A percentile compares a stretch with the other conserved stretches of the same genome.
phyloP scores from a whole-genome alignment of 2,329 filamentous ascomycete species.

The Cytospora mali region DNA sequence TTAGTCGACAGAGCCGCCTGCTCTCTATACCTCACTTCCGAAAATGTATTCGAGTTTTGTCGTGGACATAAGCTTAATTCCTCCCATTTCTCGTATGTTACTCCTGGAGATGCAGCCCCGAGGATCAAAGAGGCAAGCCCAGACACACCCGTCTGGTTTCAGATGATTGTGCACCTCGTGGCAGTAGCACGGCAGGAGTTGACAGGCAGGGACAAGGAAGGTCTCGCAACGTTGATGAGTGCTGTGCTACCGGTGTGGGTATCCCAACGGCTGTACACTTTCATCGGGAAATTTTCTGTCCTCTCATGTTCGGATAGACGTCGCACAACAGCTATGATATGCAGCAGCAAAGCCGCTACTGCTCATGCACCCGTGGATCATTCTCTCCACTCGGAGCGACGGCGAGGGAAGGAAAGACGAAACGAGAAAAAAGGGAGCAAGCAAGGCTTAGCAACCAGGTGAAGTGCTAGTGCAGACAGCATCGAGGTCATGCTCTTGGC shows the following conservation, averaged over 20 bases:
- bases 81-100: constrained; percentile 17
- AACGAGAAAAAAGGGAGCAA: constrained; percentile 9
- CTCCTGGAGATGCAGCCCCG: constrained; percentile 21
- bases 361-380: constrained; percentile 25
- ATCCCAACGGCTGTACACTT: constrained; percentile 39
- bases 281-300: constrained; percentile 37
- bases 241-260: constrained; percentile 34
- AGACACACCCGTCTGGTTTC: constrained; percentile 34
- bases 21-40: background rate
- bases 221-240: constrained; percentile 23
- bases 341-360: constrained; percentile 35
- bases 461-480: background rate
- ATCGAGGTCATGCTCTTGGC: background rate
- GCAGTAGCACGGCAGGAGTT: constrained; percentile 39
- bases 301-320: constrained; percentile 37
- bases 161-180: constrained; percentile 37
- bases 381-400: constrained; percentile 13
- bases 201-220: constrained; percentile 35
- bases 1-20: background rate
- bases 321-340: constrained; percentile 35
- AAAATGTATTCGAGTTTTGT: constrained; percentile 13
- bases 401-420: constrained; percentile 12
- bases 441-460: background rate
- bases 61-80: constrained; percentile 27
- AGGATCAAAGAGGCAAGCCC: constrained; percentile 17